phyloP scores from a whole-genome alignment of 1,284 basidiomycete genomes.

The Vanrija sp. region DNA sequence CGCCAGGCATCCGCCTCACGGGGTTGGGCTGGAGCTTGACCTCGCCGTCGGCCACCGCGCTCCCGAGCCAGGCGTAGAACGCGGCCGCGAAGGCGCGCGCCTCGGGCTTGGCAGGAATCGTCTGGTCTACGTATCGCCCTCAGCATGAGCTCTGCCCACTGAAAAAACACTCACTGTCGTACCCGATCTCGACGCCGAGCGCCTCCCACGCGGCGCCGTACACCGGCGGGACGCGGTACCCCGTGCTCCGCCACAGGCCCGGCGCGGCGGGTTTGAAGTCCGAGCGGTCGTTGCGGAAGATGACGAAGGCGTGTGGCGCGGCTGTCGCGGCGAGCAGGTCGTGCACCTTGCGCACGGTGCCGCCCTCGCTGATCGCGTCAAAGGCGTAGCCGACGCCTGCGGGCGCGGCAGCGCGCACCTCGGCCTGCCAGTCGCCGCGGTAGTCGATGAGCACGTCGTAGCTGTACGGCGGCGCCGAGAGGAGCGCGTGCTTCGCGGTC shows the following conservation, averaged over 20 bases:
- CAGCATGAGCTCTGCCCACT: neutral
- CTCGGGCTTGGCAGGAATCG: neutral
- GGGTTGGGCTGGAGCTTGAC: conserved; percentile 7
- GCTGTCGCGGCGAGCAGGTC: neutral
- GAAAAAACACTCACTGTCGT: neutral
- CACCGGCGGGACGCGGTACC: neutral
- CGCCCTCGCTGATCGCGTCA: conserved; percentile 9
- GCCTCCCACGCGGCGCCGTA: conserved; percentile 16
- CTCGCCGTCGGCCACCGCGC: neutral
- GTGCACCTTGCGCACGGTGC: neutral
- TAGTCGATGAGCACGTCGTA: conserved; percentile 11
- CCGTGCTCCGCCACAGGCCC: neutral
- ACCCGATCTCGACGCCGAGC: conserved; percentile 7
- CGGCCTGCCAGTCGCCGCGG: conserved; percentile 3
- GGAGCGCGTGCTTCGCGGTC: neutral
- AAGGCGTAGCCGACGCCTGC: conserved; percentile 3
- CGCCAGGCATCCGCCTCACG: conserved; percentile 6
- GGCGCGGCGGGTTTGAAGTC: neutral
- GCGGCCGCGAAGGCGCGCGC: conserved; percentile 4
- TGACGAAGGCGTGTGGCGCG: neutral
- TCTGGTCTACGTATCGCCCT: neutral
- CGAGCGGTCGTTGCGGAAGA: neutral
- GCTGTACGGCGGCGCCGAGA: neutral
- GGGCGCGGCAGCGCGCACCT: neutral
- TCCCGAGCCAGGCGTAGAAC: conserved; percentile 1